A percentile compares a stretch with the other conserved stretches of the same genome.
phyloP scores from a whole-genome alignment of 1,139 yeast species.

The Martiniozyma asiatica region DNA sequence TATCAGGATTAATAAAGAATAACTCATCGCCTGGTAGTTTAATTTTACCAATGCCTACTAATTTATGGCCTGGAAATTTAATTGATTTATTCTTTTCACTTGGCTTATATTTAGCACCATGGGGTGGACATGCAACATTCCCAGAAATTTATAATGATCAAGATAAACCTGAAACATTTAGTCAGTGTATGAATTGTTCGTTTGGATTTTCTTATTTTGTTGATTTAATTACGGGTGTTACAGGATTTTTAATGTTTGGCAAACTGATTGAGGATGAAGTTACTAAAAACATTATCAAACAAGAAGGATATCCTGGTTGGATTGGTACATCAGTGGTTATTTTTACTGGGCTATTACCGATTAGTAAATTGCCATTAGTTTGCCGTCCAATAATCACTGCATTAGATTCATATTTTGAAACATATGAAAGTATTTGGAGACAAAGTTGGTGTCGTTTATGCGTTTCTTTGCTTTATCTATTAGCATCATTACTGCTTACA shows the following conservation, averaged over 20 bases:
- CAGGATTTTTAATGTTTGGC: conserved; percentile 89
- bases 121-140: conserved; percentile 55
- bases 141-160: conserved; percentile 48
- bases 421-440: conserved; percentile 4
- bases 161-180: conserved; percentile 40
- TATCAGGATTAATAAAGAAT: conserved; percentile 43
- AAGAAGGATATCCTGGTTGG: conserved; percentile 63
- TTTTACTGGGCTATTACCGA: conserved; percentile 69
- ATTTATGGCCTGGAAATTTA: conserved; percentile 33
- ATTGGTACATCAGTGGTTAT: conserved; percentile 53
- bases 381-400: conserved; percentile 81
- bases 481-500: conserved; percentile 50
- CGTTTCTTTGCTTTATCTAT: conserved; percentile 24
- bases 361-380: conserved; percentile 79
- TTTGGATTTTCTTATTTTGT: conserved; percentile 59
- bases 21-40: conserved; percentile 39
- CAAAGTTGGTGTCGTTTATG: conserved; percentile 12
- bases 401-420: conserved; percentile 29
- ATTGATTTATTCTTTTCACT: conserved; percentile 35
- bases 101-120: conserved; percentile 49
- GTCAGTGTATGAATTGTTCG: conserved; percentile 37
- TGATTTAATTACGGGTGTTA: conserved; percentile 63
- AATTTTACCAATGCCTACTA: conserved; percentile 27
- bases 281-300: conserved; percentile 60
- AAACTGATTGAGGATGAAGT: conserved; percentile 63